phyloP scores from a whole-genome alignment of 225 moss, liverwort and hornwort species.

The Straminergon stramineum region DNA sequence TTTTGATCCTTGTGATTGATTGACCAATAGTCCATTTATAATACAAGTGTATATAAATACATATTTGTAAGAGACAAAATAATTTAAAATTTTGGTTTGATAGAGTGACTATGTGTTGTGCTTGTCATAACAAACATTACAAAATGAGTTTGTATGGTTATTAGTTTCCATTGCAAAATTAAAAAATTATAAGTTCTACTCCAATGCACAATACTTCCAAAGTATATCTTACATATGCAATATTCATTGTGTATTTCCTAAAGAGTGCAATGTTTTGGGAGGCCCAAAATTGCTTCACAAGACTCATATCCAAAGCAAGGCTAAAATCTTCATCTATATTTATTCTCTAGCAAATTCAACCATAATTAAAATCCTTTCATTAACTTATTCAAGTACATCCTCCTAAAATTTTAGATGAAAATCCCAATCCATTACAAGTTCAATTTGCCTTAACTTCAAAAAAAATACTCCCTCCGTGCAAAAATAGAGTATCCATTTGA shows the following conservation, averaged over 20 bases:
- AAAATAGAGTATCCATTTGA: neutral
- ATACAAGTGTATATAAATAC: neutral
- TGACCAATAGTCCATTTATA: neutral
- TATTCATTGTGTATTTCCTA: neutral
- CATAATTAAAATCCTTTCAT: fast-evolving
- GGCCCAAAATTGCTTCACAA: neutral
- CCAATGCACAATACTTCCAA: neutral
- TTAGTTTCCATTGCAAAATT: neutral
- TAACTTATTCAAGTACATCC: neutral
- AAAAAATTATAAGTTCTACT: neutral
- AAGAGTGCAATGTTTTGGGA: neutral
- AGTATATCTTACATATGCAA: neutral
- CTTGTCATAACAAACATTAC: neutral
- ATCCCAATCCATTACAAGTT: neutral
- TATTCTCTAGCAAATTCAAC: neutral
- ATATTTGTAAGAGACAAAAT: neutral
- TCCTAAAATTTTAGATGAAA: neutral
- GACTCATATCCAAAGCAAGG: neutral
- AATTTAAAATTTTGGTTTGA: neutral
- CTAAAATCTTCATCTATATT: neutral
- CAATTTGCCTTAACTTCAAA: neutral
- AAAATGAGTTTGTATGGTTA: neutral
- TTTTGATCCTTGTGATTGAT: neutral
- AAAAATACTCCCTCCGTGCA: neutral
- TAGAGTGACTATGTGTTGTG: neutral